Percentiles rank a stretch among this genome's conserved stretches.
Conservation (phyloP, 345 rosid genomes). For the Eutrema japonicum region DNA sequence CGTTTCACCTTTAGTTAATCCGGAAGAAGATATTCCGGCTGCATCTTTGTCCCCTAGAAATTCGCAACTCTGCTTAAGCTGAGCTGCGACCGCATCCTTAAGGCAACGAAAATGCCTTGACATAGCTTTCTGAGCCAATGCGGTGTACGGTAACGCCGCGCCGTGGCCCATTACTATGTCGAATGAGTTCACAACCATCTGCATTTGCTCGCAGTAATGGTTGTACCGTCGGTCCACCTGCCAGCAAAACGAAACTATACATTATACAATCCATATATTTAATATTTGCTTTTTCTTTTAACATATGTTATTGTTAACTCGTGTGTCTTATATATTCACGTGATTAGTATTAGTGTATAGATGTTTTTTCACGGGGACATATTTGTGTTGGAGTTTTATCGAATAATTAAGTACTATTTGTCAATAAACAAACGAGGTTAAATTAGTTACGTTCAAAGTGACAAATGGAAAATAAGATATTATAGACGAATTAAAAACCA, state of each 20-base stretch:
- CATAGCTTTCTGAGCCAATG: slow-evolving; percentile 98
- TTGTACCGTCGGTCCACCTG: slow-evolving; percentile 95
- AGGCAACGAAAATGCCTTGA: slow-evolving; percentile 93
- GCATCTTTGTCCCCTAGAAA: slow-evolving; percentile 80
- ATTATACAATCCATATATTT: slow-evolving; percentile 20
- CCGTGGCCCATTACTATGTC: slow-evolving; percentile 94
- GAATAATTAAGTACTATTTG: background rate
- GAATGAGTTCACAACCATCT: slow-evolving; percentile 93
- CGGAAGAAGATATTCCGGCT: slow-evolving; percentile 54
- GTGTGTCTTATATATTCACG: slow-evolving; percentile 35
- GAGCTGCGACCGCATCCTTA: slow-evolving; percentile 76
- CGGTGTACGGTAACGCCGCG: slow-evolving; percentile 88
- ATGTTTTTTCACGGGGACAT: slow-evolving; percentile 30
- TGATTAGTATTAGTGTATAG: slow-evolving; percentile 25
- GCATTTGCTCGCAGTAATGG: slow-evolving; percentile 97
- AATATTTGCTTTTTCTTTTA: slow-evolving; percentile 20
- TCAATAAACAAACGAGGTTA: slow-evolving; percentile 23
- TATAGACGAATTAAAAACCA: slow-evolving; percentile 17
- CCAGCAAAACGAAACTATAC: slow-evolving; percentile 36
- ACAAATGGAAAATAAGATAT: slow-evolving; percentile 6
- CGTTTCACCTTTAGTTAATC: slow-evolving; percentile 91
- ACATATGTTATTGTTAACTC: slow-evolving; percentile 1
- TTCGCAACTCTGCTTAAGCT: slow-evolving; percentile 78
- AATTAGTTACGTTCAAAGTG: slow-evolving; percentile 10
- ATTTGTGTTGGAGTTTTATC: background rate